Evolutionary conservation across 2,329 filamentous ascomycete species (phyloP).

Genomic region (Fusarium sp.): DNA sequence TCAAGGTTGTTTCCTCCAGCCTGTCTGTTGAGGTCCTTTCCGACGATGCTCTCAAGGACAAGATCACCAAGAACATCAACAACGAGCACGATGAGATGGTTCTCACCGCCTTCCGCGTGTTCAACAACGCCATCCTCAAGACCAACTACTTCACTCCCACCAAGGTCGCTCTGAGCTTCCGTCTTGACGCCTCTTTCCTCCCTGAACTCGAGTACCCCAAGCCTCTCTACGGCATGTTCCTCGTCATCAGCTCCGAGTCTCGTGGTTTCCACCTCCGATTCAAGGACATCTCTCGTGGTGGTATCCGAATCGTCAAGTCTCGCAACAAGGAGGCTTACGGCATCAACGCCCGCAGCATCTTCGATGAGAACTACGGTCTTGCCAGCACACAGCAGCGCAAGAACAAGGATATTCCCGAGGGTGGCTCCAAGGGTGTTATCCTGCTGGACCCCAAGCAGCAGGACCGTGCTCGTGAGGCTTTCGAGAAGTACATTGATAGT

Average conservation of each 20-base stretch:
- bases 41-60: constrained; percentile 77
- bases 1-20: constrained; percentile 64
- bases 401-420: constrained; percentile 99
- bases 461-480: constrained; percentile 89
- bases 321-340: constrained; percentile 94
- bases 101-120: constrained; percentile 94
- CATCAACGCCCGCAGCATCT: constrained; percentile 95
- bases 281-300: constrained; percentile 94
- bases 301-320: constrained; percentile 98
- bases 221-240: constrained; percentile 96
- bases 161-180: constrained; percentile 97
- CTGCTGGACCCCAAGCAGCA: constrained; percentile 94
- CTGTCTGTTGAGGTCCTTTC: constrained; percentile 76
- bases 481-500: constrained; percentile 99
- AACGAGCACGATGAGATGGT: constrained; percentile 99
- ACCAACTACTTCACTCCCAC: constrained; percentile 98
- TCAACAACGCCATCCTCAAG: constrained; percentile 94
- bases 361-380: constrained; percentile 98
- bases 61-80: constrained; percentile 81
- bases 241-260: constrained; percentile 96
- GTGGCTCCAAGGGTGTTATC: constrained; percentile 97
- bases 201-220: constrained; percentile 93
- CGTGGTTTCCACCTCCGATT: constrained; percentile 97
- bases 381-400: constrained; percentile 99
- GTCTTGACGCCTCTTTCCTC: constrained; percentile 88